Base-by-base conservation (phyloP, 139 green algal species). In the Trebouxia sp. region DNA sequence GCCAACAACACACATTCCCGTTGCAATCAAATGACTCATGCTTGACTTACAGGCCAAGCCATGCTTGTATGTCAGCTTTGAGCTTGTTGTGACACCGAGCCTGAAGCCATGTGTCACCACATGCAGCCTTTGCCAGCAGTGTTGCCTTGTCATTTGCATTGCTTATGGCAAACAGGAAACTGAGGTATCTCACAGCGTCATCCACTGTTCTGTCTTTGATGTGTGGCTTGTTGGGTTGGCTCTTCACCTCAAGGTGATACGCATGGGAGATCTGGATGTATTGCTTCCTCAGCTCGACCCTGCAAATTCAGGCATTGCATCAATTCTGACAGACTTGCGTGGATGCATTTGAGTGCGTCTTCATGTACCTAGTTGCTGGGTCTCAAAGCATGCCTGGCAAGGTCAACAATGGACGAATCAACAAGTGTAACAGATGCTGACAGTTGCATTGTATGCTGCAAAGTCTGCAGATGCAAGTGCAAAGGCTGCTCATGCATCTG, bases 101-200 rank as follows among this genome's bases (percentile, higher is more conserved):
- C 12, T 75, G 65, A 12, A 75, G 22, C 35, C 38, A 75, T 0
- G 32, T 11, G 14, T 75, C 28, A 14, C 9, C 20, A 28, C 35
- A 48, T 7, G 47, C 65, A 11, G n/a, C 0, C 4, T 47, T 32
- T 26, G 69, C 69, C 11, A 55, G 38, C 8, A 77, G 22, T 20
- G 39, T 77, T 3, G 69, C 39, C 15, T 77, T 77, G 39, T 77
- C 69, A 12, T 56, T 26, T 9, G 69, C 69, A 56, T 77, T 77
- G 41, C 69, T 77, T 20, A 41, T 24, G 22, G 69, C 69, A 55
- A 56, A 77, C 17, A 53, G 30, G 10, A 28, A 77, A 41, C 37
- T 55, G 24, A 77, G 38, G 39, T 55, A 77, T 22, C 69, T 32
- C 38, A 77, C 39, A 47, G 69, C 69, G 39, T 77, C 69, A 53